Evolutionary conservation across 202 grass and related monocot species (phyloP).

Genomic region (Carex sylvatica): DNA sequence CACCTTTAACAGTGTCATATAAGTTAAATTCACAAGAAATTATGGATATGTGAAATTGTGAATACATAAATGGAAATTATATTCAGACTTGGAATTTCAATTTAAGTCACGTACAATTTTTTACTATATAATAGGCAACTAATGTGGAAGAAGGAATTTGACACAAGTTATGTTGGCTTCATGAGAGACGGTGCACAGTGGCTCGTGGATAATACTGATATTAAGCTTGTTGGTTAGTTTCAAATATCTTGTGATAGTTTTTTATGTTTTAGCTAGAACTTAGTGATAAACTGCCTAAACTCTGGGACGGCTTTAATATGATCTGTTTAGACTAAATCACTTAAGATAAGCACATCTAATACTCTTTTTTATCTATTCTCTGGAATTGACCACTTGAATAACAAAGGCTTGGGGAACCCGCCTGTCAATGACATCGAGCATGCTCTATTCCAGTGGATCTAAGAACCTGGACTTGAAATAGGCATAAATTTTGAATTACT

Average conservation of each 20-base stretch:
- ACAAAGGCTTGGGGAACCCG: background rate
- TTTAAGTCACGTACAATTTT: background rate
- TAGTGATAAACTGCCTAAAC: background rate
- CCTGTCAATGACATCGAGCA: background rate
- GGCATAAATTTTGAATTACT: background rate
- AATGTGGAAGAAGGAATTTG: conserved; percentile 79
- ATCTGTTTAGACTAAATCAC: background rate
- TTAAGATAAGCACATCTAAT: background rate
- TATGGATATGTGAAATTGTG: background rate
- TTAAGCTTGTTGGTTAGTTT: conserved; percentile 57
- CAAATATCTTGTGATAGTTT: background rate
- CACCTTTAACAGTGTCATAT: background rate
- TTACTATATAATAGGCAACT: conserved; percentile 34
- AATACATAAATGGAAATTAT: background rate
- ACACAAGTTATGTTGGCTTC: conserved; percentile 62
- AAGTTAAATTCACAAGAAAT: background rate
- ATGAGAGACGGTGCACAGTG: conserved; percentile 74
- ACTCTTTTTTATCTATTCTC: background rate
- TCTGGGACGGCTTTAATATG: background rate
- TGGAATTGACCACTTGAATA: background rate
- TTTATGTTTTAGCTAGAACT: conserved; percentile 3
- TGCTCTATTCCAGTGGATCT: background rate
- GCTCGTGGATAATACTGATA: conserved; percentile 57
- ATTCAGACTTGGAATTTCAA: background rate
- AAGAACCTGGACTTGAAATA: background rate